Base-by-base conservation (phyloP, 2,329 filamentous ascomycete species). In the Balansia obtecta region DNA sequence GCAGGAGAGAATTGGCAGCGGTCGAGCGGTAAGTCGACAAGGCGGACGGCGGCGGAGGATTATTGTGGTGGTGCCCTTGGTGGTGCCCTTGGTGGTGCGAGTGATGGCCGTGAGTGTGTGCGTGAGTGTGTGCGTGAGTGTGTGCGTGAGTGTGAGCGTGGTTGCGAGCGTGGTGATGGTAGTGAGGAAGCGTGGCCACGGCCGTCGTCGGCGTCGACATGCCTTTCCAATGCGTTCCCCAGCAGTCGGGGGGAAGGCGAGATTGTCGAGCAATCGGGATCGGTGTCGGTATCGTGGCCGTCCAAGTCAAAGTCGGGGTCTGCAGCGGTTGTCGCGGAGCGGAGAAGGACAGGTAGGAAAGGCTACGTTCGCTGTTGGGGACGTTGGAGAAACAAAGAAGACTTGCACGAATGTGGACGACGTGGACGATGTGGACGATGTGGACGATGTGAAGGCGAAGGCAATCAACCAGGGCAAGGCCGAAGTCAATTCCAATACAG, bases 171-270 rank as follows among this genome's bases (percentile, higher is more conserved):
- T 48, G 49, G 48, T 77, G 76, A 68, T 82, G 79, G 67, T 83
- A 82, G 61, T 78, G 79, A 64, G 82, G 82, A 63, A 87, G 74
- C 58, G 82, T 85, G 62, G 82, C 82, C 66, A 83, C 85, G 61
- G 83, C 83, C 62, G 83, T 85, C 55, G 85, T 88, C 58, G 86
- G 86, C 59, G 86, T 89, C 74, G 86, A 90, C 86, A 91, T 90
- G 61, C 55, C 52, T 49, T 27, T 27, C 18, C 13, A 41, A 27
- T 13, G 41, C 30, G 16, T 51, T 45, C 46, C 50, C 46, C 42
- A 42, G 50, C 45, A 44, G 46, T 43, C 16, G 49, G 34, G 45
- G 49, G 49, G 45, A 20, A 22, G 9, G 48, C 48, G 48, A 39
- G 48, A 8, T 20, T 32, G 13, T 50, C 16, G 40, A 42, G 40